These are phyloP conservation scores for Thermomyces lanuginosus DNA, from an alignment of 2,329 filamentous ascomycete species.

Conservation along the genomic window DNA sequence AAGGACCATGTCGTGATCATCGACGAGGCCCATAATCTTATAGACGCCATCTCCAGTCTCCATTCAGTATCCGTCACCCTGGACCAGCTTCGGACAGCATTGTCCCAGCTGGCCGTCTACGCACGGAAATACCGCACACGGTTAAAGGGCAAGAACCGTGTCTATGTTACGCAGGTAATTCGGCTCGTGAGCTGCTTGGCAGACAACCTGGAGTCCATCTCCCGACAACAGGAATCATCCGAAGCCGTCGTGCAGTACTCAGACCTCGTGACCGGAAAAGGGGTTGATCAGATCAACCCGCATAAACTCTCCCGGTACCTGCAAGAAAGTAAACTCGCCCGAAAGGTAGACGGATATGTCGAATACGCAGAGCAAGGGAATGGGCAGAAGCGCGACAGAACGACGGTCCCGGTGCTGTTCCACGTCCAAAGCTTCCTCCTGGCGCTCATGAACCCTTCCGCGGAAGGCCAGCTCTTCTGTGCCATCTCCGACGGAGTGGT, in stretches of 20 bases:
- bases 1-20: constrained; percentile 86
- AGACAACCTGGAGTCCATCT: constrained; percentile 46
- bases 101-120: constrained; percentile 64
- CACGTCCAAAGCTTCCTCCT: constrained; percentile 55
- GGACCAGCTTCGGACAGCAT: constrained; percentile 53
- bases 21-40: constrained; percentile 93
- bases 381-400: constrained; percentile 12
- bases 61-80: constrained; percentile 65
- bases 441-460: constrained; percentile 70
- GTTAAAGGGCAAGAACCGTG: constrained; percentile 76
- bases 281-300: constrained; percentile 87
- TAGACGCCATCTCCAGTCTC: constrained; percentile 81
- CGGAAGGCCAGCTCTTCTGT: constrained; percentile 46
- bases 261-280: constrained; percentile 62
- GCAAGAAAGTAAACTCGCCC: constrained; percentile 77
- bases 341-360: constrained; percentile 85
- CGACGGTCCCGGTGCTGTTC: constrained; percentile 39
- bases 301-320: constrained; percentile 78
- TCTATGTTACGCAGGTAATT: constrained; percentile 77
- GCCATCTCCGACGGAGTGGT: constrained; percentile 34
- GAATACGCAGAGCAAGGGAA: constrained; percentile 41
- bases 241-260: constrained; percentile 57
- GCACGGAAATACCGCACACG: constrained; percentile 75
- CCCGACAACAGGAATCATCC: constrained; percentile 22
- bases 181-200: constrained; percentile 66